Base-by-base conservation (phyloP, 179 eudicot species). In the Amaranthus tricolor region DNA sequence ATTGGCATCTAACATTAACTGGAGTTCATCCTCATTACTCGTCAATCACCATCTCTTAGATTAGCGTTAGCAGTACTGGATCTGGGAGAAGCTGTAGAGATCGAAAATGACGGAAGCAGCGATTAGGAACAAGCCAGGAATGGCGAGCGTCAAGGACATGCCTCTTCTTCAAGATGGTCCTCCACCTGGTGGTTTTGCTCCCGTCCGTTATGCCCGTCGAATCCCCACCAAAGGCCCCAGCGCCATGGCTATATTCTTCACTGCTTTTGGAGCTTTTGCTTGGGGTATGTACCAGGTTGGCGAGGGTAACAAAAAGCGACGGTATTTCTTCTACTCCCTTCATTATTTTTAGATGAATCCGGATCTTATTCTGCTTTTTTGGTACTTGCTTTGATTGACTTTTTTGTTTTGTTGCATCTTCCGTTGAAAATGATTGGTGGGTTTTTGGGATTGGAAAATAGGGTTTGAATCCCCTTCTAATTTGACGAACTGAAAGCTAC, bases 231-330 rank as follows among this genome's bases (percentile, higher is more conserved):
- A 77, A 53, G 98, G 98, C 0, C 98, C 98, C 3, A 89, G 94
- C 75, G 97, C 98, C 67, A 83, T 89, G 43, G 98, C 97, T 60
- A 95, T 95, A 16, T 95, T 95, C 77, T 82, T 93, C 65, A 77
- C 91, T 7, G 63, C 97, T 55, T 81, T 90, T 63, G 97, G 97
- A 19, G 85, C 77, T 68, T 95, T 95, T 84, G 80, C 97, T n/a
- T 95, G 93, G 92, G 99, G 99, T 53, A 93, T 95, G 97, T 93
- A 93, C 76, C 88, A 95, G 86, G 99, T 95, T 73, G 99, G 99
- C 71, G 63, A 80, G 70, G 99, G 99, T 81, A 95, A 95, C 83
- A 90, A 90, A 82, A 89, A 87, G 82, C 99, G 99, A 68, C 84
- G 98, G 98, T 92, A 72, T 11, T 1, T 40, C 7, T 44, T 8